Evolutionary conservation across 1,284 basidiomycete species (phyloP).

Genomic region (Tausonia pullulans): DNA sequence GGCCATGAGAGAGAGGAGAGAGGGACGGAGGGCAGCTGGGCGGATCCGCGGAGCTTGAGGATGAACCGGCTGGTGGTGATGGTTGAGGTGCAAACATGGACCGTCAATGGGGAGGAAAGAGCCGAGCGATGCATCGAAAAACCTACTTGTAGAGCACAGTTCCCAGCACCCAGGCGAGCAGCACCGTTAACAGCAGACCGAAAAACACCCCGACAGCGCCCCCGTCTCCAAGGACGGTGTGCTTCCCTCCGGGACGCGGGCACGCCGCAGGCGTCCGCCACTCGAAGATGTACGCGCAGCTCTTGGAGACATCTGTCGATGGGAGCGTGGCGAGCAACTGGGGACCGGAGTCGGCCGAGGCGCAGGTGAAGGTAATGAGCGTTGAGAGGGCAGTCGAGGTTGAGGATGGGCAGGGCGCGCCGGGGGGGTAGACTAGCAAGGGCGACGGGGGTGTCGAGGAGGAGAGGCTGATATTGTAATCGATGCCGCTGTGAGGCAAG

Average conservation of each 20-base stretch:
- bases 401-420: too few relatives aligned
- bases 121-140: neutral
- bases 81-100: neutral
- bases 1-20: neutral
- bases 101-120: neutral
- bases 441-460: too few relatives aligned
- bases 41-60: slow-evolving; percentile 10
- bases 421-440: too few relatives aligned
- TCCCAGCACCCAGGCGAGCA: slow-evolving; percentile 7
- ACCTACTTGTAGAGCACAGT: slow-evolving; percentile 10
- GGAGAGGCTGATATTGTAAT: too few relatives aligned
- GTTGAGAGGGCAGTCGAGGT: too few relatives aligned
- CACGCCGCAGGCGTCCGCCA: slow-evolving; percentile 7
- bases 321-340: neutral
- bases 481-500: too few relatives aligned
- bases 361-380: too few relatives aligned
- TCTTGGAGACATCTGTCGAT: neutral
- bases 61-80: slow-evolving; percentile 4
- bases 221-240: slow-evolving; percentile 3
- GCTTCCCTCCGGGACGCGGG: neutral
- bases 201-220: slow-evolving; percentile 6
- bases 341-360: too few relatives aligned
- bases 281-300: slow-evolving; percentile 9
- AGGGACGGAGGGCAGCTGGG: slow-evolving; percentile 6
- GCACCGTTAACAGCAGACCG: neutral